Percentiles rank a stretch among this genome's conserved stretches.
phyloP scores from a whole-genome alignment of 2,329 filamentous ascomycete species.

The Colletotrichum liaoningense region DNA sequence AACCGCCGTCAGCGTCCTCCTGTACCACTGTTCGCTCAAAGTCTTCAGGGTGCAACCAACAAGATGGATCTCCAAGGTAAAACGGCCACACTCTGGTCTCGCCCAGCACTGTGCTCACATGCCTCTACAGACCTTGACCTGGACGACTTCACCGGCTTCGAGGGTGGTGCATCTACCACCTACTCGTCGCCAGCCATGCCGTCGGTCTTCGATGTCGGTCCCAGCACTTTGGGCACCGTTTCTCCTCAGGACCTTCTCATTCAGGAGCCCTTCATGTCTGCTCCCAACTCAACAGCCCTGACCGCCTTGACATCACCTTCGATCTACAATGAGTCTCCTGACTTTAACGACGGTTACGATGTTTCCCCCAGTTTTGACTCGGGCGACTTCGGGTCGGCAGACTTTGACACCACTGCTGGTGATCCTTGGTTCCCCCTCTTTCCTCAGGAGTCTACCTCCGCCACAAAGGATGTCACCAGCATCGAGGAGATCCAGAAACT shows the following conservation, averaged over 20 bases:
- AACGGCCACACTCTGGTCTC: constrained; percentile 35
- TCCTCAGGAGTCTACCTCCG: constrained; percentile 57
- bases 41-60: constrained; percentile 58
- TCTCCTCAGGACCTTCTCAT: constrained; percentile 86
- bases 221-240: constrained; percentile 74
- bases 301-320: constrained; percentile 89
- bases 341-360: constrained; percentile 76
- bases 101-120: not conserved
- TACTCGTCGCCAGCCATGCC: constrained; percentile 66
- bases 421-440: constrained; percentile 81
- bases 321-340: constrained; percentile 81
- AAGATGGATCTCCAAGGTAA: constrained; percentile 71
- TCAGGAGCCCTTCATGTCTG: constrained; percentile 76
- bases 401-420: constrained; percentile 63
- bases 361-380: constrained; percentile 81
- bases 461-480: constrained; percentile 37
- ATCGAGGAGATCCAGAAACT: constrained; percentile 29
- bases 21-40: constrained; percentile 78
- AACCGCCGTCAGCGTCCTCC: constrained; percentile 70
- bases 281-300: constrained; percentile 84
- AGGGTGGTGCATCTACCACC: constrained; percentile 60
- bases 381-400: constrained; percentile 66
- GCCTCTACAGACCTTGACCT: constrained; percentile 54
- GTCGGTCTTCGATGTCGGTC: constrained; percentile 64
- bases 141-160: constrained; percentile 69